phyloP scores from a whole-genome alignment of 1,284 basidiomycete species.

The Trametes versicolor region DNA sequence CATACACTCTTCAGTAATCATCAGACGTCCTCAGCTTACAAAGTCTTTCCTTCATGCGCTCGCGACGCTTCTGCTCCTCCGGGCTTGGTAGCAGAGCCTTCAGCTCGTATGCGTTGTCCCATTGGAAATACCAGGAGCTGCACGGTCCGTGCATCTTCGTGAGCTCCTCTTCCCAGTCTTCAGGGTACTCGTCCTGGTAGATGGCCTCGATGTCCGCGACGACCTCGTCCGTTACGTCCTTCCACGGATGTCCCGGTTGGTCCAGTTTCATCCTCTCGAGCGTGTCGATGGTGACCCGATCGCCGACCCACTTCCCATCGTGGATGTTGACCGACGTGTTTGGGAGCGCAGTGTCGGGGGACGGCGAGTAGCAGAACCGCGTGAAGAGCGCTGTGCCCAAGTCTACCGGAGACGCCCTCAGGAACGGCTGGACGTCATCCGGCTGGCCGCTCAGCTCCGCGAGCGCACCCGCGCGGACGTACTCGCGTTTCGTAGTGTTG shows the following conservation, averaged over 20 bases:
- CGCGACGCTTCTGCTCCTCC: too few relatives aligned
- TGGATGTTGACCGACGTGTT: neutral
- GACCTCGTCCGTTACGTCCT: conserved; percentile 19
- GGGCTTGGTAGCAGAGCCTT: too few relatives aligned
- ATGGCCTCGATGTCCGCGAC: conserved; percentile 3
- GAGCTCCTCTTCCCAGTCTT: neutral
- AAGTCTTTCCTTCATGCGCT: too few relatives aligned
- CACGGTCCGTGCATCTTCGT: neutral
- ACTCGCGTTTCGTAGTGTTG: conserved; percentile 20
- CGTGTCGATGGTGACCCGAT: conserved; percentile 19
- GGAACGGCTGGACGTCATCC: conserved; percentile 22
- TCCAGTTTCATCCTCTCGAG: neutral
- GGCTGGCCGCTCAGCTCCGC: conserved; percentile 11
- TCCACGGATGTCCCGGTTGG: conserved; percentile 3
- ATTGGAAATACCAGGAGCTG: too few relatives aligned
- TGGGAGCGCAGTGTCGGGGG: neutral
- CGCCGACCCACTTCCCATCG: conserved; percentile 19
- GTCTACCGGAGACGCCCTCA: conserved; percentile 7
- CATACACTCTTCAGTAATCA: too few relatives aligned
- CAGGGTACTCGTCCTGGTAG: neutral
- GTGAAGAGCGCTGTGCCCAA: conserved; percentile 16
- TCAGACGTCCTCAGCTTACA: too few relatives aligned
- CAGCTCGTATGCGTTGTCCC: too few relatives aligned
- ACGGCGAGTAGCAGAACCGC: conserved; percentile 12
- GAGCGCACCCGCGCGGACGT: conserved; percentile 17